Percentiles rank a stretch among this genome's conserved stretches.
phyloP scores from a whole-genome alignment of 345 rosid species.

The Arabidopsis arenosa region DNA sequence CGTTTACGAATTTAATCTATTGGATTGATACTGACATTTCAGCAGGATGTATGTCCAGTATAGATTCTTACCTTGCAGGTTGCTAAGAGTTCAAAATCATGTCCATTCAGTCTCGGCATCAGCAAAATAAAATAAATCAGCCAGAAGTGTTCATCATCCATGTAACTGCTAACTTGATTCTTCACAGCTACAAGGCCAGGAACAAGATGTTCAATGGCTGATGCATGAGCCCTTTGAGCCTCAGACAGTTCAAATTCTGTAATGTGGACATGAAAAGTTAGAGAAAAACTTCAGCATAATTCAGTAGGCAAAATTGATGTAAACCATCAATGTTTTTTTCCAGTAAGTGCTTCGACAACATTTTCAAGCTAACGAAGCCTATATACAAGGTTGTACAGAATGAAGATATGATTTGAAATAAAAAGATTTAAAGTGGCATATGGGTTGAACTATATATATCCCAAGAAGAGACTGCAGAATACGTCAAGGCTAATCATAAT shows the following conservation, averaged over 20 bases:
- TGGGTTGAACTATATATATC: not conserved
- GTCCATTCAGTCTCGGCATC: slow-evolving; percentile 66
- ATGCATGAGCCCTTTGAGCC: slow-evolving; percentile 62
- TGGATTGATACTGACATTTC: slow-evolving; percentile 10
- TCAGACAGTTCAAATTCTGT: slow-evolving; percentile 70
- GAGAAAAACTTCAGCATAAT: not conserved
- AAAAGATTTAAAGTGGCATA: not conserved
- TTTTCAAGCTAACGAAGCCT: not conserved
- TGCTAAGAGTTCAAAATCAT: slow-evolving; percentile 67
- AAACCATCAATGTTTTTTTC: not conserved
- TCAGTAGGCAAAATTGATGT: not conserved
- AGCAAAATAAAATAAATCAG: slow-evolving; percentile 71
- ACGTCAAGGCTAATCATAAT: too few species aligned
- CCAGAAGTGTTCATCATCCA: slow-evolving; percentile 67
- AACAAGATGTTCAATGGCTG: slow-evolving; percentile 58
- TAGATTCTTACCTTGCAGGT: slow-evolving; percentile 56
- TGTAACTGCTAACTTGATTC: slow-evolving; percentile 46
- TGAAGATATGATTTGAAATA: not conserved
- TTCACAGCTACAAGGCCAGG: slow-evolving; percentile 60
- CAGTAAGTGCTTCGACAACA: not conserved
- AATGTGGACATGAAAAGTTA: slow-evolving; percentile 7
- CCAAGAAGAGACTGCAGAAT: too few species aligned
- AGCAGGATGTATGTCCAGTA: not conserved
- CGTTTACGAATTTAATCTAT: not conserved
- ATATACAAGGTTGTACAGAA: not conserved